Conservation (phyloP, 2,329 filamentous ascomycete species). For the Chrysoporthe puriensis region DNA sequence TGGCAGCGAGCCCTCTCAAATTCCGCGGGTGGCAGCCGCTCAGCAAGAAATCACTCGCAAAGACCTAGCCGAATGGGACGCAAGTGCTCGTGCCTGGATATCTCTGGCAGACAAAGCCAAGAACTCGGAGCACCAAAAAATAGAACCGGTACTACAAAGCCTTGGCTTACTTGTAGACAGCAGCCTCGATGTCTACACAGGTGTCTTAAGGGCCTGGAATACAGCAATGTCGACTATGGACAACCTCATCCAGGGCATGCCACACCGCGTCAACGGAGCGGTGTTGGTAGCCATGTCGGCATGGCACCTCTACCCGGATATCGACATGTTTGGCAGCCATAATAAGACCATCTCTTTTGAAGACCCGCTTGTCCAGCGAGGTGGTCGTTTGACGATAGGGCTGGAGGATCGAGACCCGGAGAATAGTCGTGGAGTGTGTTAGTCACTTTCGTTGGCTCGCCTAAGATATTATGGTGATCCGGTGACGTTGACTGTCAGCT, state of each 20-base stretch:
- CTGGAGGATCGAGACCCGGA: neutral
- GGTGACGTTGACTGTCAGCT: neutral
- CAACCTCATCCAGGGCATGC: conserved; percentile 35
- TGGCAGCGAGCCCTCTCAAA: neutral
- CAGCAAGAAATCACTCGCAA: conserved; percentile 30
- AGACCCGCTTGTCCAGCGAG: neutral
- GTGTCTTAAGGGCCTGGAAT: conserved; percentile 38
- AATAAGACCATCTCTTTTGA: neutral
- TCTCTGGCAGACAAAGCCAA: conserved; percentile 37
- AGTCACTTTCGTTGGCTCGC: conserved; percentile 4
- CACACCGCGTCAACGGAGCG: conserved; percentile 34
- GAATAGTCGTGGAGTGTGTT: neutral
- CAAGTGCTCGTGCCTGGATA: conserved; percentile 44
- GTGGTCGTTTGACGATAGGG: neutral
- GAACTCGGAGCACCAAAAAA: conserved; percentile 33
- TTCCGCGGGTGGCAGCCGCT: conserved; percentile 14
- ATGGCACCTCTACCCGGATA: conserved; percentile 43
- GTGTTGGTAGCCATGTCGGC: conserved; percentile 37
- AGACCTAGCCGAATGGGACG: conserved; percentile 42
- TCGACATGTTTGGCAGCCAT: conserved; percentile 27
- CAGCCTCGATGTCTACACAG: conserved; percentile 34
- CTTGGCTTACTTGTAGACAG: conserved; percentile 33
- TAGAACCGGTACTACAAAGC: conserved; percentile 38
- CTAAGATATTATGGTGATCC: conserved; percentile 14
- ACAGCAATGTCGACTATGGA: conserved; percentile 35